Evolutionary conservation across 139 green algal genomes (phyloP), one percentile per base, ranked within the genome.

Genomic region (Chlorella sp.): DNA sequence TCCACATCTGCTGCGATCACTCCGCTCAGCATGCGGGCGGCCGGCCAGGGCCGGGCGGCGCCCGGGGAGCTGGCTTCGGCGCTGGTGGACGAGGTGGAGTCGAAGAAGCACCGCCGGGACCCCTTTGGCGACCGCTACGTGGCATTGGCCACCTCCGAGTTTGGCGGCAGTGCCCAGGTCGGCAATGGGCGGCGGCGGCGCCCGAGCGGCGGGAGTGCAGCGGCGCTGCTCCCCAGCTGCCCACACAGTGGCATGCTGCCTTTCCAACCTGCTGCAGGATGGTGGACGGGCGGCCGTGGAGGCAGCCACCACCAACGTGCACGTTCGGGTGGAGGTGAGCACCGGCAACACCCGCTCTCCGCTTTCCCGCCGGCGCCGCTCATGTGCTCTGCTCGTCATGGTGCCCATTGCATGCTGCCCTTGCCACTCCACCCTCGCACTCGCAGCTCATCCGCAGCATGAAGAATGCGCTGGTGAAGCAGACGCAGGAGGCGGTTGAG

Each of bases 391-490:
- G 32, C 19, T 36, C 22, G 1, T 41, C 40, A 36, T 30, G 41
- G 19, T 6, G 70, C 28, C 20, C 16, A 34, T 16, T 36, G 70
- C 24, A 11, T 41, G 38, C 24, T 76, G 40, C 1, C 24, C 41
- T 17, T 56, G 41, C 38, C 40, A 8, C 41, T 34, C 70, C 3
- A 20, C 17, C 36, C 5, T 24, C n/a, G 17, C 8, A 43, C 73
- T 40, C 40, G 79, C 79, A 84, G 79, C 79, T 84, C 43, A 84
- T 84, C 44, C 67, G 62, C 30, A 76, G 26, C 43, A 84, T 84
- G 79, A 84, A 84, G 64, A 76, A 75, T 19, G 64, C 64, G 0
- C 79, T 84, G 64, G 79, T 84, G 28, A 76, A 76, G 43, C 79
- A 84, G 64, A 76, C 79, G 6, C 40, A 73, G 22, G 79, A 84